Evolutionary conservation across 228 moss, liverwort and hornwort genomes (phyloP).

Genomic region (Sphagnum fallax): DNA sequence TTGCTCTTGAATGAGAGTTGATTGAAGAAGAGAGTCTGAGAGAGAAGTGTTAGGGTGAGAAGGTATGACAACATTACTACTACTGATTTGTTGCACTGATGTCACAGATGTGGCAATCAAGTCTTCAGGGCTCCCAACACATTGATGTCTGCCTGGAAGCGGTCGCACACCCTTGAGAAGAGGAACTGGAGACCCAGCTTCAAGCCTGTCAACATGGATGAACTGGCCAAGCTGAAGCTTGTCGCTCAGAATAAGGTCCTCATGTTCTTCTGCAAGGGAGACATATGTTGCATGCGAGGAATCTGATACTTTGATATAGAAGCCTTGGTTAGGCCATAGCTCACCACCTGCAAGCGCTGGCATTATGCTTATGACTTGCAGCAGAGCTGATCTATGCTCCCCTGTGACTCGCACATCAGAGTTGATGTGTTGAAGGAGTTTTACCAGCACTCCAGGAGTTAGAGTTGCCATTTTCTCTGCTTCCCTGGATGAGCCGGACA

Average conservation of each 20-base stretch:
- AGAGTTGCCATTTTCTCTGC: constrained; percentile 60
- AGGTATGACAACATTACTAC: constrained; percentile 30
- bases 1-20: too few relatives aligned
- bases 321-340: constrained; percentile 92
- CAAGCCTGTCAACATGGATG: constrained; percentile 88
- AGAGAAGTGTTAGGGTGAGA: constrained; percentile 51
- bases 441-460: constrained; percentile 89
- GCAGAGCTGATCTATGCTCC: constrained; percentile 78
- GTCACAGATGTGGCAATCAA: constrained; percentile 75
- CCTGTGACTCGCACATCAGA: constrained; percentile 90
- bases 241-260: constrained; percentile 92
- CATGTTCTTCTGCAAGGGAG: constrained; percentile 83
- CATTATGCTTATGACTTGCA: constrained; percentile 95
- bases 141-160: constrained; percentile 88
- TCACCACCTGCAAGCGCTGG: constrained; percentile 89
- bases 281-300: constrained; percentile 89
- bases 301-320: constrained; percentile 94
- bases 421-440: constrained; percentile 88
- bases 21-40: constrained; percentile 20
- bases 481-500: not conserved
- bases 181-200: constrained; percentile 85
- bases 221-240: constrained; percentile 95
- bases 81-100: constrained; percentile 13
- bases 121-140: constrained; percentile 87
- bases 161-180: constrained; percentile 75